Evolutionary conservation across 1,139 yeast genomes (phyloP).

Genomic region (Sugiyamaella castrensis): DNA sequence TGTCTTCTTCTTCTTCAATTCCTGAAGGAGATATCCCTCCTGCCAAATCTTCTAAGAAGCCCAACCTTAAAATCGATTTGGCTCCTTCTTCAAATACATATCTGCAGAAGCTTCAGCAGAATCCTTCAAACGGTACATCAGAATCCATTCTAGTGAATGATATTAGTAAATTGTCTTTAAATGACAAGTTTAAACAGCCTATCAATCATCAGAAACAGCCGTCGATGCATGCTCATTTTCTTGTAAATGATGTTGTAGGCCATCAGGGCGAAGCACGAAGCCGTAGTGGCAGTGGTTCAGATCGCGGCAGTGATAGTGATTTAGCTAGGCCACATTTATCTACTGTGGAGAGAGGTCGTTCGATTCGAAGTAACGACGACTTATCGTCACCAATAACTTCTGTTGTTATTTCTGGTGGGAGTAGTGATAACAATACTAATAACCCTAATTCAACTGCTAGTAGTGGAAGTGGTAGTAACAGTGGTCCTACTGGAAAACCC

Average conservation of each 20-base stretch:
- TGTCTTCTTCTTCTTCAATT: no score
- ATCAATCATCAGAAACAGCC: conserved; percentile 54
- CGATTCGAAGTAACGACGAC: background rate
- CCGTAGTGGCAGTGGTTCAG: conserved; percentile 42
- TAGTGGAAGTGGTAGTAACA: background rate
- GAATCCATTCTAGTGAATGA: conserved; percentile 23
- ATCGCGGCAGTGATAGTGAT: conserved; percentile 15
- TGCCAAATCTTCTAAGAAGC: background rate
- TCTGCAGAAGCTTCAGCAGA: conserved; percentile 8
- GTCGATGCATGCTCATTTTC: conserved; percentile 78
- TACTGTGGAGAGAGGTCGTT: conserved; percentile 2
- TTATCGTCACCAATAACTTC: background rate
- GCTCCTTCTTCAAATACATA: conserved; percentile 10
- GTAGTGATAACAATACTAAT: background rate
- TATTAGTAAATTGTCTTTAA: conserved; percentile 5
- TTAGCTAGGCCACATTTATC: conserved; percentile 5
- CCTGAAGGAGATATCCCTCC: no score
- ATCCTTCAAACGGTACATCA: conserved; percentile 9
- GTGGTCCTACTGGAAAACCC: background rate
- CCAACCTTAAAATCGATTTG: conserved; percentile 15
- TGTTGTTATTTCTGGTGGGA: background rate
- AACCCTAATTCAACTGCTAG: background rate
- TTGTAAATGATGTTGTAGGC: conserved; percentile 66
- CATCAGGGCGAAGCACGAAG: conserved; percentile 46
- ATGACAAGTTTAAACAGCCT: conserved; percentile 2